Percentiles rank a stretch among this genome's conserved stretches.
Conservation (phyloP, 1,284 basidiomycete genomes). For the Phylloporus sp. region DNA sequence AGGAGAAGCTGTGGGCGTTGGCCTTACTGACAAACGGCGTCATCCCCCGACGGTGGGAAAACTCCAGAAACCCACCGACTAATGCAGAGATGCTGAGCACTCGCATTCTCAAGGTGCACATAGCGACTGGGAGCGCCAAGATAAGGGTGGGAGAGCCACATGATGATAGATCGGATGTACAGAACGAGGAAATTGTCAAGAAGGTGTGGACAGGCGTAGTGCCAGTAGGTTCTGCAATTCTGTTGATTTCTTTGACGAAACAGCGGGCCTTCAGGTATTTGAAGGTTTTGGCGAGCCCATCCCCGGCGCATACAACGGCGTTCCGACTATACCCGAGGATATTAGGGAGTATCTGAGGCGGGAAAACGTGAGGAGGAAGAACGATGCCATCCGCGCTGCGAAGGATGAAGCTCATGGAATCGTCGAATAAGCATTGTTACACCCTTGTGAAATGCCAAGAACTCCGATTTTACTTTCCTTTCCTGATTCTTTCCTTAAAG, state of each 20-base stretch:
- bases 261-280: constrained; percentile 21
- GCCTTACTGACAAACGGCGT: constrained; percentile 27
- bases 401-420: constrained; percentile 9
- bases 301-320: constrained; percentile 26
- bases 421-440: background rate
- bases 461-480: background rate
- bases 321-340: constrained; percentile 20
- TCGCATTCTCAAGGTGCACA: constrained; percentile 27
- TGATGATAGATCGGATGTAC: constrained; percentile 26
- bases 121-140: constrained; percentile 30
- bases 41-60: constrained; percentile 30
- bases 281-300: constrained; percentile 32
- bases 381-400: constrained; percentile 21
- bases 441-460: background rate
- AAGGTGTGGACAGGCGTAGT: constrained; percentile 32
- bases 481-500: no score
- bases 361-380: constrained; percentile 31
- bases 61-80: constrained; percentile 27
- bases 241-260: background rate
- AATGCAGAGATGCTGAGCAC: constrained; percentile 30
- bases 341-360: constrained; percentile 27
- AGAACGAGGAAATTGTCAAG: constrained; percentile 15
- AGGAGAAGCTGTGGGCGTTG: constrained; percentile 34
- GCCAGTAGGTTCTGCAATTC: constrained; percentile 20
- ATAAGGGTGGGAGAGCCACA: constrained; percentile 28